These are phyloP conservation scores for Scedosporium minutisporum DNA, from an alignment of 2,329 filamentous ascomycete species.

Conservation along the genomic window DNA sequence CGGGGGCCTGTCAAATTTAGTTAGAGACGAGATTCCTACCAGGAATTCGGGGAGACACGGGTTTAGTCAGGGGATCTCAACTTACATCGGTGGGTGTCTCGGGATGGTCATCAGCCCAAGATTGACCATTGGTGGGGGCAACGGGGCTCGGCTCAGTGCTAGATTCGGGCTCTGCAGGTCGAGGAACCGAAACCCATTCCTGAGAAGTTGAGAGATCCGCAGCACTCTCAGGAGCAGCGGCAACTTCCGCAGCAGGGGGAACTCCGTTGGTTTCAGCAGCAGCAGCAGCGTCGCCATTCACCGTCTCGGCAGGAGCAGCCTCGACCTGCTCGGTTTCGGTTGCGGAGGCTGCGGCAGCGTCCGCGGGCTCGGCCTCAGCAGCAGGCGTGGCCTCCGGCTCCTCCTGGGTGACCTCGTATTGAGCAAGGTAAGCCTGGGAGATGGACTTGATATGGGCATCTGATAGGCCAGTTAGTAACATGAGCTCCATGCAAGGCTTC, in stretches of 20 bases:
- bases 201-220: slow-evolving; percentile 37
- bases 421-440: slow-evolving; percentile 42
- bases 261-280: slow-evolving; percentile 33
- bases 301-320: slow-evolving; percentile 21
- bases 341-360: slow-evolving; percentile 7
- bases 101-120: slow-evolving; percentile 75
- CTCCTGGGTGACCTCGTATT: slow-evolving; percentile 18
- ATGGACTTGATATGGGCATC: slow-evolving; percentile 32
- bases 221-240: slow-evolving; percentile 26
- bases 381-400: slow-evolving; percentile 14
- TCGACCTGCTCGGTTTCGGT: not conserved
- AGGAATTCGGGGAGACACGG: no score
- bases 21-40: slow-evolving; percentile 7
- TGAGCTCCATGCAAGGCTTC: not conserved
- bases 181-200: slow-evolving; percentile 57
- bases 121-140: slow-evolving; percentile 45
- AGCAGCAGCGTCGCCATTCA: slow-evolving; percentile 18
- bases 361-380: slow-evolving; percentile 1
- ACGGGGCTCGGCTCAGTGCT: slow-evolving; percentile 48
- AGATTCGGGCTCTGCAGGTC: slow-evolving; percentile 63
- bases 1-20: slow-evolving; percentile 16
- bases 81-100: slow-evolving; percentile 38
- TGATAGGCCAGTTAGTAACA: slow-evolving; percentile 15
- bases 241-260: slow-evolving; percentile 50
- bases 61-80: not conserved